Conservation (phyloP, 2,329 filamentous ascomycete species). For the Fusarium nelsonii region DNA sequence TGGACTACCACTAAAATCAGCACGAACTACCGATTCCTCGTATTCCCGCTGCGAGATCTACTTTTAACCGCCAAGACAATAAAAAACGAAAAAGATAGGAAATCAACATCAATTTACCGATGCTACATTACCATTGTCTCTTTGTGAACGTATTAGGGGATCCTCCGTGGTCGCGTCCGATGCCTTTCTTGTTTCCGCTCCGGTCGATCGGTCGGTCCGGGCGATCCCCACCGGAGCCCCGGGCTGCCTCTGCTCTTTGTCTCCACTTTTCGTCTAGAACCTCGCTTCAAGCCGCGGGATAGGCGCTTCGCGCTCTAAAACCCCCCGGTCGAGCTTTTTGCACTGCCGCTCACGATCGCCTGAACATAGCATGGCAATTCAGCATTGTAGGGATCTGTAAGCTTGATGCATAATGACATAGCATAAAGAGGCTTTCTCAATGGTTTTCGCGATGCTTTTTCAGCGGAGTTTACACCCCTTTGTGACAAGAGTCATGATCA, state of each 20-base stretch:
- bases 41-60: conserved; percentile 25
- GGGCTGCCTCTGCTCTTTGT: conserved; percentile 36
- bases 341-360: conserved; percentile 36
- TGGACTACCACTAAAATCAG: neutral
- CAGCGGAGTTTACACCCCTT: neutral
- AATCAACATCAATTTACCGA: neutral
- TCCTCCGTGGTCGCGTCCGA: conserved; percentile 24
- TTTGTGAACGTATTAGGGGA: neutral
- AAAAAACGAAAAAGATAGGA: too few species aligned
- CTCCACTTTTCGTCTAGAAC: conserved; percentile 6
- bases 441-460: neutral
- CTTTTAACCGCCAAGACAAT: conserved; percentile 11
- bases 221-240: conserved; percentile 17
- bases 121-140: neutral
- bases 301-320: conserved; percentile 27
- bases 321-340: conserved; percentile 20
- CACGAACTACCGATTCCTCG: conserved; percentile 13
- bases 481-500: neutral
- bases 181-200: conserved; percentile 19
- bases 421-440: conserved; percentile 4
- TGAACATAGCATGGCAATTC: conserved; percentile 36
- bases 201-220: conserved; percentile 33
- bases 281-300: conserved; percentile 38
- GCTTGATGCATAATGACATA: conserved; percentile 24
- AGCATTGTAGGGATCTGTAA: conserved; percentile 35